Base-by-base conservation (phyloP, 169 alveolate genomes). In the Cystoisospora suis region DNA sequence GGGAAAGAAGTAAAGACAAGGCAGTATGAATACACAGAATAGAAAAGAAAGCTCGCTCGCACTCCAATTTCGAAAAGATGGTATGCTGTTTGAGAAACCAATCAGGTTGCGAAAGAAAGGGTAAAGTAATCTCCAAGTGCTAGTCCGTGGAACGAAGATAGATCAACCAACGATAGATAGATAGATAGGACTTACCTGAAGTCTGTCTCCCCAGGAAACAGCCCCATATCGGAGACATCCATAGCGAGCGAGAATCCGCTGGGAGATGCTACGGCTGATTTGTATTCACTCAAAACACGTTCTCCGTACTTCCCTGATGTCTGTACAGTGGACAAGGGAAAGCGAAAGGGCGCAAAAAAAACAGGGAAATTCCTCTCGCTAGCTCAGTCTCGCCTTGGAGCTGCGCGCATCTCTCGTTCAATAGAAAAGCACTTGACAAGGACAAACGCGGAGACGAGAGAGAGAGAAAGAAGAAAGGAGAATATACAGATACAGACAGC, bases 141-240 rank as follows among this genome's bases (percentile, higher is more conserved):
- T n/a, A n/a, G n/a, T n/a, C n/a, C n/a, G n/a, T n/a, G n/a, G n/a
- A n/a, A n/a, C n/a, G n/a, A n/a, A n/a, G n/a, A n/a, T n/a, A n/a
- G n/a, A n/a, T n/a, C n/a, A n/a, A n/a, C n/a, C n/a, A n/a, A n/a
- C n/a, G 65, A 53, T 23, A 53, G 23, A 23, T 15, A 53, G 65
- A 53, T 23, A 12, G 65, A 53, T 15, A 53, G 65, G 65, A 53
- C 12, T 12, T 40, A 72, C 83, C 83, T 29, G 7, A 72, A 6
- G 27, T 72, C 83, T 40, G 83, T 72, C 56, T 72, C 83, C 6
- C 83, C 83, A 9, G 83, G 83, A 38, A 72, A 72, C 34, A 72
- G 47, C 34, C 58, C 83, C 47, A 72, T 36, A 56, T 72, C 83
- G 83, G 34, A 29, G 83, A 72, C 56, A n/a, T 72, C 83, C 56